phyloP scores from a whole-genome alignment of 495 filamentous ascomycete genomes.

The Immersiella caudata region DNA sequence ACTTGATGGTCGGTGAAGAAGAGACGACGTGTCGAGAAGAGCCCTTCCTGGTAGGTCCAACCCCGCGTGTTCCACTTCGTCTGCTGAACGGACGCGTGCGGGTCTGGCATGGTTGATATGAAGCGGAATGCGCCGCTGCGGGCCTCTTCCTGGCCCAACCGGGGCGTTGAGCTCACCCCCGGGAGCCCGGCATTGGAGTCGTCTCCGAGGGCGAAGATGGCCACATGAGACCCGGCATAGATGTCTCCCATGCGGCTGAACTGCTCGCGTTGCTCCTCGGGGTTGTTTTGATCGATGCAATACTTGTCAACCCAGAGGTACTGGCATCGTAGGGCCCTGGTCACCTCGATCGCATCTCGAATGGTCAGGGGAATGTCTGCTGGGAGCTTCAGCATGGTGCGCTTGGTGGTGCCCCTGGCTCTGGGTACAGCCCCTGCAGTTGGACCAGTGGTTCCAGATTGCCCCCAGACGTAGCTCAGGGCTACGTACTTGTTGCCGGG shows the following conservation, averaged over 20 bases:
- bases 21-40: conserved; percentile 38
- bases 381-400: conserved; percentile 1
- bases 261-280: conserved; percentile 33
- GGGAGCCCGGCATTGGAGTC: conserved; percentile 24
- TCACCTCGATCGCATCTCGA: conserved; percentile 38
- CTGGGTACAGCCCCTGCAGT: neutral
- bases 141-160: conserved; percentile 1
- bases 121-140: conserved; percentile 13
- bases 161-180: conserved; percentile 23
- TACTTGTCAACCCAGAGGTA: conserved; percentile 46
- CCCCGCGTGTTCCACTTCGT: conserved; percentile 40
- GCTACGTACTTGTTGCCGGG: conserved; percentile 23
- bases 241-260: conserved; percentile 38
- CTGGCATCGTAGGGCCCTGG: conserved; percentile 29
- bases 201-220: conserved; percentile 37
- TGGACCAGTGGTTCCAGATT: conserved; percentile 10
- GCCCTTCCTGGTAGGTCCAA: conserved; percentile 49
- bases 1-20: conserved; percentile 40
- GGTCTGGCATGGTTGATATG: conserved; percentile 21
- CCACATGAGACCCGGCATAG: conserved; percentile 30
- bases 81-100: conserved; percentile 13
- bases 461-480: conserved; percentile 29
- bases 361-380: conserved; percentile 30
- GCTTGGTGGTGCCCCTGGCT: conserved; percentile 2
- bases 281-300: conserved; percentile 41